Base-by-base conservation (phyloP, 192 early-diverging fungal species). In the Lobosporangium transversale region DNA sequence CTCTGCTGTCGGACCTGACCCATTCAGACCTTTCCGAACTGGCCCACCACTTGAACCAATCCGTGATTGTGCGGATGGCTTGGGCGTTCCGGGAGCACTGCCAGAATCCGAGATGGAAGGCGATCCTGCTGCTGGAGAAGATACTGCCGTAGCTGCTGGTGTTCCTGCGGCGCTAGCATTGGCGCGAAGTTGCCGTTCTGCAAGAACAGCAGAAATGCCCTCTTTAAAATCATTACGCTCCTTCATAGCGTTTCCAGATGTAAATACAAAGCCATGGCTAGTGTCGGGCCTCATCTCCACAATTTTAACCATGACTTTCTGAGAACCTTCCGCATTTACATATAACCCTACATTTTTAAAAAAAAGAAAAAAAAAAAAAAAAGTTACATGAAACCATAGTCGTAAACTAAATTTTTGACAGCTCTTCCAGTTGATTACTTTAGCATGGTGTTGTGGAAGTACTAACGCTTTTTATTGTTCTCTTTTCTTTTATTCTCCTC, bases 301-400 rank as follows among this genome's bases (percentile, higher is more conserved):
- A 20, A 91, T 69, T 66, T 86, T 83, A n/a, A 91, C 73, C 66
- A 88, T 86, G 14, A 85, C 82, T 35, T 84, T 87, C 17, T 81
- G 81, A 3, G 82, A 52, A 0, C 71, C 78, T 0, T 79, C 82
- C 20, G 79, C 80, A 55, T 68, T 85, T 14, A 89, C 85, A 57
- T 61, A 80, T 11, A 65, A 49, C 23, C 47, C 66, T 75, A 55
- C 0, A 27, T 1, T 27, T 6, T 11, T 3, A 12, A 45, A 48
- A 18, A 27, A 32, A 10, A 45, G 15, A 32, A 8, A 5, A 53
- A 12, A 21, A 21, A 1, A 6, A 14, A 49, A 20, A 21, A n/a
- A n/a, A n/a, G n/a, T n/a, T n/a, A n/a, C n/a, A n/a, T n/a, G n/a
- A n/a, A n/a, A n/a, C n/a, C n/a, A n/a, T n/a, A n/a, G n/a, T n/a